Evolutionary conservation across 2,329 filamentous ascomycete species (phyloP), one percentile per base, ranked within the genome.

Genomic region (Hypoxylon sp.): DNA sequence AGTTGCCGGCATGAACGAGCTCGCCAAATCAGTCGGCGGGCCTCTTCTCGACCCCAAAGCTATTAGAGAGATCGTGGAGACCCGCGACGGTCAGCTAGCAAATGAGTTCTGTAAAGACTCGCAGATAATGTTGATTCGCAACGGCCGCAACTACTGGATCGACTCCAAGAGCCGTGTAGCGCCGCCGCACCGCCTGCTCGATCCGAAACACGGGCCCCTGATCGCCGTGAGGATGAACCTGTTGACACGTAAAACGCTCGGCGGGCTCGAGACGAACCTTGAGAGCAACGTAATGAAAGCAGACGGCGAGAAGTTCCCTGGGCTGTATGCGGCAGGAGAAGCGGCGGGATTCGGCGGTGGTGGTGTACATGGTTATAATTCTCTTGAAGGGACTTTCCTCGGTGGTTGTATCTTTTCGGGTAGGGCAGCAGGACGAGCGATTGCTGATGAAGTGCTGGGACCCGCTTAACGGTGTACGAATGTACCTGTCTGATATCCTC

Each of bases 361-460:
- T 1, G 87, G 88, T 14, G 85, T 89, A 0, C 88, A 90, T 69
- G 88, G 87, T 0, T 89, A 90, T 71, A 88, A 81, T 70, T 85
- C 87, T 1, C 83, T 90, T 36, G 87, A 90, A 75, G 87, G 88
- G 0, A 89, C 87, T 0, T 90, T 90, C 72, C 71, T 90, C 3
- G 87, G 87, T 13, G 87, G 87, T 0, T 90, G 87, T 64, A 89
- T 90, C 70, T 90, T 90, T 71, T 89, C 87, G 0, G 87, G 88
- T 0, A 78, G 87, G 5, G 84, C 84, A 0, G 87, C 87, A 0
- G 87, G 87, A 0, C 79, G 83, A 9, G 86, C 83, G 0, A 84
- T 90, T 70, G 85, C 83, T 0, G 82, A 84, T 2, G 85, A 88
- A 68, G 59, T 82, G 1, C 34, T 75, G 11, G 74, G 74, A 1